Conservation (phyloP, 192 early-diverging fungal species). For the Backusella morwellensis region DNA sequence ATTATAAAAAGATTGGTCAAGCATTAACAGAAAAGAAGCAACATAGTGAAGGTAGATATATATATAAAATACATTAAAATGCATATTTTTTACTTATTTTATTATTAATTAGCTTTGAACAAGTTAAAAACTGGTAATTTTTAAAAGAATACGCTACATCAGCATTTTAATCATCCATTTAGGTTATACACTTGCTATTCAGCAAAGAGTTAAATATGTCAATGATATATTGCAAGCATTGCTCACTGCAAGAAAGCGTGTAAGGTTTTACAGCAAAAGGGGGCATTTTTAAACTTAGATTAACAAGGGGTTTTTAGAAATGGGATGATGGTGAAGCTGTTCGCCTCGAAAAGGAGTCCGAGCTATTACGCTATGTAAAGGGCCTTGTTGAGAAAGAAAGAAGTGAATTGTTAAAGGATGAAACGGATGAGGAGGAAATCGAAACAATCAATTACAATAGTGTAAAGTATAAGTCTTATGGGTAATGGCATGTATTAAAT, state of each 20-base stretch:
- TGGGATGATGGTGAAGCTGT: slow-evolving; percentile 65
- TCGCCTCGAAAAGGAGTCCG: slow-evolving; percentile 53
- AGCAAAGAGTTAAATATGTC: slow-evolving; percentile 52
- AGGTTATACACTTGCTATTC: slow-evolving; percentile 65
- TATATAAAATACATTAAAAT: not conserved
- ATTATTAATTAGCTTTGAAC: slow-evolving; percentile 30
- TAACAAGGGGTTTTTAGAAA: slow-evolving; percentile 24
- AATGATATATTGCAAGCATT: slow-evolving; percentile 64
- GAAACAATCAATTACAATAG: slow-evolving; percentile 26
- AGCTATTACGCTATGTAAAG: slow-evolving; percentile 62
- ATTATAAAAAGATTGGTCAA: slow-evolving; percentile 23
- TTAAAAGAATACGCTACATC: not conserved
- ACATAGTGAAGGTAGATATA: slow-evolving; percentile 25
- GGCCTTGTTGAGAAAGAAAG: slow-evolving; percentile 60
- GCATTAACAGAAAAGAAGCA: slow-evolving; percentile 32
- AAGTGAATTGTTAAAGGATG: slow-evolving; percentile 32
- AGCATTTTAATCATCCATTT: not conserved
- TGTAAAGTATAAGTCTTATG: slow-evolving; percentile 19
- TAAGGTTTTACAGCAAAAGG: not conserved
- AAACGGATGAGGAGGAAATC: slow-evolving; percentile 20
- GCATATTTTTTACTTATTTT: not conserved
- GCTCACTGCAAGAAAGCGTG: slow-evolving; percentile 58
- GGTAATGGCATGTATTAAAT: slow-evolving; percentile 10
- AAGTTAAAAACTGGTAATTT: slow-evolving; percentile 41
- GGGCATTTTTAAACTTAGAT: not conserved